Percentiles rank a stretch among this genome's conserved stretches.
These are phyloP conservation scores for Hanseniaspora vineae DNA, from an alignment of 805 yeast species.

Conservation along the genomic window DNA sequence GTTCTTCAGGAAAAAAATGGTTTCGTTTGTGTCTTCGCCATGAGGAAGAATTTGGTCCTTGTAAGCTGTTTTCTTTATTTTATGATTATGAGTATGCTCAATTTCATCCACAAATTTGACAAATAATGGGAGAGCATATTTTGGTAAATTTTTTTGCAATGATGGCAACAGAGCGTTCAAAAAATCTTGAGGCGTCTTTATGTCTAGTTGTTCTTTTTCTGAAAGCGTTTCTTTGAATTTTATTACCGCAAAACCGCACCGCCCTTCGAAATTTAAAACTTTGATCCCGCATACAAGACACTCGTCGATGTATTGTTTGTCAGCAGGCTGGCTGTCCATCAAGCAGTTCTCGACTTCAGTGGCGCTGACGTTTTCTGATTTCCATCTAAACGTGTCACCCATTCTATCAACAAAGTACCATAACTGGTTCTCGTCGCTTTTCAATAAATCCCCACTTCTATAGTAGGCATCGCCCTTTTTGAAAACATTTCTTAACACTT, in stretches of 20 bases:
- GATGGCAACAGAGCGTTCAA: conserved; percentile 27
- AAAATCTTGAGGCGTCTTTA: conserved; percentile 16
- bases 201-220: conserved; percentile 4
- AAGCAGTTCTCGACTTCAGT: conserved; percentile 82
- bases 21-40: conserved; percentile 47
- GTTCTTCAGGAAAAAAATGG: conserved; percentile 58
- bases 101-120: conserved; percentile 53
- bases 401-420: conserved; percentile 81
- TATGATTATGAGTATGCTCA: conserved; percentile 66
- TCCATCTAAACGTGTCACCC: conserved; percentile 96
- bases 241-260: conserved; percentile 83
- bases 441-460: conserved; percentile 75
- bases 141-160: conserved; percentile 43
- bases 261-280: conserved; percentile 82
- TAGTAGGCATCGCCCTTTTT: conserved; percentile 84
- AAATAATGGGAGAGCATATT: conserved; percentile 77
- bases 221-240: conserved; percentile 30
- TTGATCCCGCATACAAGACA: conserved; percentile 79
- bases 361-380: conserved; percentile 87
- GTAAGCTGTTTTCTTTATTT: conserved; percentile 57
- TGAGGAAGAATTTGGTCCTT: conserved; percentile 58
- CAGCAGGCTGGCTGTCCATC: conserved; percentile 18
- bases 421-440: conserved; percentile 50
- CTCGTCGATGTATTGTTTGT: conserved; percentile 32
- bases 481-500: conserved; percentile 62